Evolutionary conservation across 2,329 filamentous ascomycete species (phyloP), one percentile per base, ranked within the genome.

Genomic region (Trichoderma pleuroti): DNA sequence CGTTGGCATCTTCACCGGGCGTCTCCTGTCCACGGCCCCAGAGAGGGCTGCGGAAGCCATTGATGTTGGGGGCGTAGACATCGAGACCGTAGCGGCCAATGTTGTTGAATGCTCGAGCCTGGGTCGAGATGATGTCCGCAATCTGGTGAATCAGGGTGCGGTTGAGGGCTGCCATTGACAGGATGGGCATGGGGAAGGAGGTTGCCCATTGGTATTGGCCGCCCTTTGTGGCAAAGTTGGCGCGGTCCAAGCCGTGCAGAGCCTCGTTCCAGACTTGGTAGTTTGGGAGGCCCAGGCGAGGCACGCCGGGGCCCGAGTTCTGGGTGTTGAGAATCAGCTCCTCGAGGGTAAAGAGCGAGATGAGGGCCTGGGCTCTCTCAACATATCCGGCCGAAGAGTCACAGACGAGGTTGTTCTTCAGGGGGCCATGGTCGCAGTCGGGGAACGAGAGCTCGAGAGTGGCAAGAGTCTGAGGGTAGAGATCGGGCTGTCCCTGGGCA

Each of bases 51-150:
- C 84, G 85, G 80, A 87, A 91, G 0, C 86, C 84, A 74, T 91
- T 91, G 77, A 91, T 89, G 74, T 91, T 91, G 0, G 90, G 90
- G 0, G 90, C 88, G 85, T 87, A 91, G 76, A 83, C 88, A 75
- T 89, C 84, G 9, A 88, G 76, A 0, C 86, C 86, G 5, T 84
- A 85, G 10, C 84, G 80, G 4, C 86, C 86, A 7, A 76, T 84
- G 74, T 92, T 92, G 75, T 83, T 88, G 76, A 91, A 92, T 0
- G 90, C 89, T 42, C 90, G 82, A 0, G 87, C 88, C 76, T 92
- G 89, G 0, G 86, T 91, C 18, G 78, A 79, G 11, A 88, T 83
- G 24, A 70, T 65, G 54, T 64, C 61, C 9, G 69, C 69, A 6
- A 88, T 71, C 21, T 72, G 68, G 21, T 66, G 84, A 4, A 78